phyloP scores from a whole-genome alignment of 2,329 filamentous ascomycete species.

The Myriosclerotinia scirpicola region DNA sequence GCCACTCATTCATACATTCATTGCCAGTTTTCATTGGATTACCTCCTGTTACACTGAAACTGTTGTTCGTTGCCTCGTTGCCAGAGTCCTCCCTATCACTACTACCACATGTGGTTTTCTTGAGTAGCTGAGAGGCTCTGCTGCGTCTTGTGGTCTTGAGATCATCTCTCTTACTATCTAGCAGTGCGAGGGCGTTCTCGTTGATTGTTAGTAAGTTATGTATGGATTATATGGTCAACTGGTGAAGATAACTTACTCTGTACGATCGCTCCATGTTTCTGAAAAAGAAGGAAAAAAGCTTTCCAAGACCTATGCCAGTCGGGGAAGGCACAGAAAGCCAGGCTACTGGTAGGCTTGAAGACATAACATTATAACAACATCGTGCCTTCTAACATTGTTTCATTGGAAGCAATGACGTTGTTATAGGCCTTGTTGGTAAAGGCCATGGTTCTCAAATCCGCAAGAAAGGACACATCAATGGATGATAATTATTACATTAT shows the following conservation, averaged over 20 bases:
- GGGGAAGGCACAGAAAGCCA: neutral
- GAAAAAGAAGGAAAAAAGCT: no score
- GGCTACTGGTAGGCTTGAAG: no score
- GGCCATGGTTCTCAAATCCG: no score
- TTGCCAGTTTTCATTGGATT: neutral
- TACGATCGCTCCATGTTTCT: constrained; percentile 13
- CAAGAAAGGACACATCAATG: neutral
- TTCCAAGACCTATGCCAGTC: neutral
- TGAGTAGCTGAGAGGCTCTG: constrained; percentile 13
- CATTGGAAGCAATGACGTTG: neutral
- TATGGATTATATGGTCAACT: neutral
- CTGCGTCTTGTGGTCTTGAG: neutral
- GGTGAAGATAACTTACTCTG: neutral
- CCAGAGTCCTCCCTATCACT: constrained; percentile 9
- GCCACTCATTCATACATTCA: constrained; percentile 20
- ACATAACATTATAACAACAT: neutral
- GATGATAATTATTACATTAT: no score
- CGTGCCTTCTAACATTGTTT: neutral
- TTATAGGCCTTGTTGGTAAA: neutral
- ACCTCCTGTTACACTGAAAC: neutral
- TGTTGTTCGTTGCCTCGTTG: neutral
- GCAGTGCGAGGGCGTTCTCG: constrained; percentile 11
- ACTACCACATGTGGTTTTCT: constrained; percentile 4
- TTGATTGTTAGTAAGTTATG: neutral
- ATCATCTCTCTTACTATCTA: constrained; percentile 8